Evolutionary conservation across 2,329 filamentous ascomycete species (phyloP), one percentile per base, ranked within the genome.

Genomic region (Sarocladium kiliense): DNA sequence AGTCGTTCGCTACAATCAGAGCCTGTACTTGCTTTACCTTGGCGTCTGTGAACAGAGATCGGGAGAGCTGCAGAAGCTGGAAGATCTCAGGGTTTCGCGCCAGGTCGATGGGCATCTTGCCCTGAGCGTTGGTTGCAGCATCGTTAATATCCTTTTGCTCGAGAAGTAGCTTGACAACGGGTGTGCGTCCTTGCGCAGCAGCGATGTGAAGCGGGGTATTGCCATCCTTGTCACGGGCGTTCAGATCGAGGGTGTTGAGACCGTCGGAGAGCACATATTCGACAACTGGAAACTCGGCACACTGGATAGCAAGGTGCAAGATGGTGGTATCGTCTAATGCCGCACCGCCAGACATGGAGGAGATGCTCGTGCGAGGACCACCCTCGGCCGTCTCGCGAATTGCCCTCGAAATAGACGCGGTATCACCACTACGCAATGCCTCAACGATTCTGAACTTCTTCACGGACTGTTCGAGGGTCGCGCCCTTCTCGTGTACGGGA

Each of bases 371-470:
- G 70, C 83, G 74, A 51, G 78, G 70, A 49, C 75, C 74, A 57
- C 71, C 71, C 54, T 82, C 76, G 57, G 75, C 71, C 39, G 80
- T 82, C 58, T 91, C 88, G 58, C 87, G 81, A 61, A 97, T 89
- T 1, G 89, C 89, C 68, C 87, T 93, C 27, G 89, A 90, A 63
- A 99, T 97, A 36, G 89, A 89, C 14, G 86, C 87, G 1, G 91
- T 96, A 68, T 99, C 93, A 54, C 94, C 94, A 68, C 84, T 94
- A 61, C 93, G 84, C 60, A 99, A 77, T 41, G 92, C 88, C 74
- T 97, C 94, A 66, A 97, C 96, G 47, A 97, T 84, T 61, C 92
- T 86, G 71, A 99, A 99, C 61, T 96, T 92, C 66, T 88, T 85
- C 54, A 99, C 91, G 0, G 93, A 97, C 71, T 96, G 91, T 68